phyloP scores from a whole-genome alignment of 805 yeast genomes.

The Pichia phayaonensis region DNA sequence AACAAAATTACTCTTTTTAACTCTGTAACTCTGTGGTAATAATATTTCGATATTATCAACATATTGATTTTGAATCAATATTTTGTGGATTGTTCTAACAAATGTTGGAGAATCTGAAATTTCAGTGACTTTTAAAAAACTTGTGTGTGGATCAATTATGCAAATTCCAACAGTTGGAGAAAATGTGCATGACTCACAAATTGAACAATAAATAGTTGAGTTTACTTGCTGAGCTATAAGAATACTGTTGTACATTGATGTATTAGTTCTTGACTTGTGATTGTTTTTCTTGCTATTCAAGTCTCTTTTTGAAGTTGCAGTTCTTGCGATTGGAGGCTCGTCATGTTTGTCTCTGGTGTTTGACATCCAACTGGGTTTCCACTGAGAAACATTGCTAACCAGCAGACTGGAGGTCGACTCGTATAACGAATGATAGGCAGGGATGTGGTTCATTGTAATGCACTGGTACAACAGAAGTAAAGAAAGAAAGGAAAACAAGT shows the following conservation, averaged over 20 bases:
- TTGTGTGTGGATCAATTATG: constrained; percentile 31
- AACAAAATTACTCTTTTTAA: constrained; percentile 25
- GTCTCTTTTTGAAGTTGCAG: background rate
- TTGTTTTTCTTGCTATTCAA: background rate
- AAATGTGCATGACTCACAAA: constrained; percentile 18
- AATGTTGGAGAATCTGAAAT: constrained; percentile 39
- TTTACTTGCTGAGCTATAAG: constrained; percentile 1
- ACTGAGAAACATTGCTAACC: background rate
- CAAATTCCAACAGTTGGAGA: constrained; percentile 33
- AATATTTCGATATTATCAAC: constrained; percentile 29
- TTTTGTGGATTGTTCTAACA: constrained; percentile 36
- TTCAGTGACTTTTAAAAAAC: constrained; percentile 31
- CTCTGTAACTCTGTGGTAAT: constrained; percentile 25
- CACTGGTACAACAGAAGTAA: background rate
- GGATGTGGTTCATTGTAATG: background rate
- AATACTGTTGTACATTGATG: background rate
- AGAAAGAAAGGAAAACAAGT: background rate
- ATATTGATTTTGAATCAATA: constrained; percentile 22
- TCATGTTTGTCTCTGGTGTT: background rate
- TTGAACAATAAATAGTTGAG: constrained; percentile 7
- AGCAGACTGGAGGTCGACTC: background rate
- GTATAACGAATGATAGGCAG: constrained; percentile 1
- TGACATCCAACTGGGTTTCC: constrained; percentile 6
- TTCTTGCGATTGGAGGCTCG: background rate
- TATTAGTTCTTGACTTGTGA: background rate